Evolutionary conservation across 2,329 filamentous ascomycete genomes (phyloP).

Genomic region (Ophiostoma pallidulum): DNA sequence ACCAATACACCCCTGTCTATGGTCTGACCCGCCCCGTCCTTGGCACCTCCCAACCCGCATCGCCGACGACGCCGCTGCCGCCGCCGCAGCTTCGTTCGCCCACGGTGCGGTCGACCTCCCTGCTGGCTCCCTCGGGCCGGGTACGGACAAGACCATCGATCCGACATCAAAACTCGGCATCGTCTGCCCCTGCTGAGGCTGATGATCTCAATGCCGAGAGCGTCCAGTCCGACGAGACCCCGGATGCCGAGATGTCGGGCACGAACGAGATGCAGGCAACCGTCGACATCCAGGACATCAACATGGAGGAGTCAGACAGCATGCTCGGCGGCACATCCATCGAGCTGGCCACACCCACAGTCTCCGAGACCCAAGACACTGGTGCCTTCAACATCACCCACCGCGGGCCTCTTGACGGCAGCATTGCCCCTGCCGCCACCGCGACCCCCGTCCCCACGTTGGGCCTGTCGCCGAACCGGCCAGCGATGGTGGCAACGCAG

Average conservation of each 20-base stretch:
- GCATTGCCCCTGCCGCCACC: conserved; percentile 46
- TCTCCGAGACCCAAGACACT: conserved; percentile 75
- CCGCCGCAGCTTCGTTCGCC: conserved; percentile 53
- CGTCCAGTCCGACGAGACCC: conserved; percentile 65
- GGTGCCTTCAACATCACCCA: conserved; percentile 94
- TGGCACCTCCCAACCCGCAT: conserved; percentile 80
- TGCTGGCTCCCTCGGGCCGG: conserved; percentile 42
- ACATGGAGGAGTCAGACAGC: conserved; percentile 68
- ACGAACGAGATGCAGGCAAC: conserved; percentile 70
- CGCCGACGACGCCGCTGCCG: conserved; percentile 74
- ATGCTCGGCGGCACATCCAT: conserved; percentile 69
- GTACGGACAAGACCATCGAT: conserved; percentile 71
- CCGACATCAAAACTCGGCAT: conserved; percentile 81
- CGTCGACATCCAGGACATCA: conserved; percentile 76
- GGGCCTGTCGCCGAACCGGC: conserved; percentile 64
- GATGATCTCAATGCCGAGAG: conserved; percentile 84
- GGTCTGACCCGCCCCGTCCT: conserved; percentile 54
- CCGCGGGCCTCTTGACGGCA: conserved; percentile 72
- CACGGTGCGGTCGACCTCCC: conserved; percentile 43
- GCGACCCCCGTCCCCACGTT: conserved; percentile 48
- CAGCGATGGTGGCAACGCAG: conserved; percentile 59
- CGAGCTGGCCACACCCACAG: conserved; percentile 65
- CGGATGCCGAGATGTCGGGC: conserved; percentile 68
- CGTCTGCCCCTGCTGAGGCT: conserved; percentile 45
- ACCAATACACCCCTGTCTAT: conserved; percentile 76